Conservation (phyloP, 495 filamentous ascomycete species). For the Daldinia childiae region DNA sequence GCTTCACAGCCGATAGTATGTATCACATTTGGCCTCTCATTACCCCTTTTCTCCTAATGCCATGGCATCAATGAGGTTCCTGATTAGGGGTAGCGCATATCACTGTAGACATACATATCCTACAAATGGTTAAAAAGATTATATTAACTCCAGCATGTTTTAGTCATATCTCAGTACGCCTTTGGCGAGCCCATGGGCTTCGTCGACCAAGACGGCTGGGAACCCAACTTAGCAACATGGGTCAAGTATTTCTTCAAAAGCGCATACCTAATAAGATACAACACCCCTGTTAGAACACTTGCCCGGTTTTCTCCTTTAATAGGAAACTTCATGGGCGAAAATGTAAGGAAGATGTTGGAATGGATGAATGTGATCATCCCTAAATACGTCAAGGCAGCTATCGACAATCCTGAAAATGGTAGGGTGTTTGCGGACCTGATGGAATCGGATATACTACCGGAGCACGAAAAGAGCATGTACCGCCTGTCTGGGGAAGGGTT, state of each 20-base stretch:
- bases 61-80: not conserved
- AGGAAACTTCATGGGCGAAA: slow-evolving; percentile 39
- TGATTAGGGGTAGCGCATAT: not conserved
- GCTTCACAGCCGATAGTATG: slow-evolving; percentile 49
- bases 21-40: not conserved
- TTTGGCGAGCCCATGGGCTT: slow-evolving; percentile 46
- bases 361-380: slow-evolving; percentile 39
- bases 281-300: slow-evolving; percentile 20
- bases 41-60: not conserved
- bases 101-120: not conserved
- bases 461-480: slow-evolving; percentile 42
- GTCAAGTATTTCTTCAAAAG: slow-evolving; percentile 45
- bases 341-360: slow-evolving; percentile 28
- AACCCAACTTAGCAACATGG: slow-evolving; percentile 44
- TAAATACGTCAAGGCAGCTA: slow-evolving; percentile 26
- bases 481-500: slow-evolving; percentile 47
- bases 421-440: slow-evolving; percentile 40
- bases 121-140: too few relatives aligned
- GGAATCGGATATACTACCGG: slow-evolving; percentile 26
- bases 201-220: slow-evolving; percentile 39
- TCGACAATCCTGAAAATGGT: slow-evolving; percentile 22
- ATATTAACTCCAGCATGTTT: slow-evolving; percentile 36
- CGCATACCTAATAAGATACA: slow-evolving; percentile 45
- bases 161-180: slow-evolving; percentile 55
- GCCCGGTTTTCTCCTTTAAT: slow-evolving; percentile 30